Evolutionary conservation across 257 asterid species (phyloP), one percentile per base, ranked within the genome.

Genomic region (Salvia hispanica): DNA sequence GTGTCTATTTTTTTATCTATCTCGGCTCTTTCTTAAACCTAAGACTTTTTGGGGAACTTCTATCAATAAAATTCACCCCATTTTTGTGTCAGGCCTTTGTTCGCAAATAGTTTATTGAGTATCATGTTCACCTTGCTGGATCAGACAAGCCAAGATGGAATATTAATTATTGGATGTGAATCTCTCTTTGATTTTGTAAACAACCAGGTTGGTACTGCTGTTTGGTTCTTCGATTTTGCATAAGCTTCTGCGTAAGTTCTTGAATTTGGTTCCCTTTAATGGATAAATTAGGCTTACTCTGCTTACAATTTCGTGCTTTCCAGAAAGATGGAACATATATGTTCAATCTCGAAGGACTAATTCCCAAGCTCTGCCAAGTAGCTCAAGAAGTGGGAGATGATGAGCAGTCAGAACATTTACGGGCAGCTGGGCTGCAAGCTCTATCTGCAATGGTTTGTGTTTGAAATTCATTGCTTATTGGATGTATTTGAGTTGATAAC

Each of bases 371-470:
- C 71, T 91, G 98, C 78, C 90, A 81, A 69, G 69, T 88, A 73
- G 90, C 98, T 78, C 96, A 87, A 80, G 94, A 91, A 83, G 82
- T 62, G 45, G 98, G 98, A 69, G 96, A 88, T 3, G 88, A 84
- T 46, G 95, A 86, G 66, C 82, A 83, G 73, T 75, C 77, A 18
- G 76, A 64, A 70, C 78, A 73, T 43, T 84, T 83, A 58, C 80
- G 88, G 62, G 89, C 94, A 55, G 90, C 89, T 61, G 89, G 82
- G 8, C 80, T 91, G 75, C 92, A 91, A 78, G 88, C 96, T 68
- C 95, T 89, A 66, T 86, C 91, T 64, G 91, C 98, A 52, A 74
- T 91, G 98, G 98, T 91, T 62, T 12, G 62, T 81, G 10, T 71
- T 50, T 42, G 25, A 58, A 37, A 51, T 53, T 31, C 44, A 12